Conservation (phyloP, 345 rosid genomes). For the Populus ilicifolia region DNA sequence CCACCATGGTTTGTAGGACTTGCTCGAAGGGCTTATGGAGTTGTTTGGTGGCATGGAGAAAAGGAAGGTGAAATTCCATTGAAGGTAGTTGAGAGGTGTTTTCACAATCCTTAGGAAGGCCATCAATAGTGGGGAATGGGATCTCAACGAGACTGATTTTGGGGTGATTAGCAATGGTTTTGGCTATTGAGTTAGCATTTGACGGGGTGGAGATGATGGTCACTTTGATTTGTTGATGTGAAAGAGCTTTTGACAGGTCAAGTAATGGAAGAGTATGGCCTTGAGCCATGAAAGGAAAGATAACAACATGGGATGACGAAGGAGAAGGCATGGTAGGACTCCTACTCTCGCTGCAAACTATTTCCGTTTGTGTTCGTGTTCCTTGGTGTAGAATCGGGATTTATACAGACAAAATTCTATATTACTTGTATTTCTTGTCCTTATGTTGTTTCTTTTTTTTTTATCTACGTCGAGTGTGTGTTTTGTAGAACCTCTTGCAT, state of each 20-base stretch:
- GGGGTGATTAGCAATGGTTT: background rate
- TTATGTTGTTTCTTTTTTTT: too few species aligned
- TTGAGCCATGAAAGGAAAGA: conserved; percentile 58
- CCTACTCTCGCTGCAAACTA: background rate
- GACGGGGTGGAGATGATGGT: conserved; percentile 46
- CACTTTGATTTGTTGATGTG: conserved; percentile 35
- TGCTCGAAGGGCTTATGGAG: conserved; percentile 13
- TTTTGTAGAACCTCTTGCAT: too few species aligned
- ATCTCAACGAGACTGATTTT: background rate
- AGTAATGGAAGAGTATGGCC: conserved; percentile 58
- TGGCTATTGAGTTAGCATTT: conserved; percentile 16
- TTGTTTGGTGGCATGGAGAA: conserved; percentile 16
- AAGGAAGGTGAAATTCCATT: conserved; percentile 6
- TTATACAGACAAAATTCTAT: too few species aligned
- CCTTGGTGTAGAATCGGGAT: background rate
- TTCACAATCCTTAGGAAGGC: conserved; percentile 15
- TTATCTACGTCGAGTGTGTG: too few species aligned
- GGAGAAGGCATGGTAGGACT: background rate
- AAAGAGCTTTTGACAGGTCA: conserved; percentile 45
- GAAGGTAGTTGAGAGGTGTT: conserved; percentile 22
- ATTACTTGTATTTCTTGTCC: too few species aligned
- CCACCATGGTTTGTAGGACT: background rate
- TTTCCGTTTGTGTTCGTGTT: background rate
- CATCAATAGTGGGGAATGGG: conserved; percentile 17
- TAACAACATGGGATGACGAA: conserved; percentile 14